Percentiles rank a stretch among this genome's conserved stretches.
These are phyloP conservation scores for Rubus parviflorus DNA, from an alignment of 306 rosid genomes.

Conservation along the genomic window DNA sequence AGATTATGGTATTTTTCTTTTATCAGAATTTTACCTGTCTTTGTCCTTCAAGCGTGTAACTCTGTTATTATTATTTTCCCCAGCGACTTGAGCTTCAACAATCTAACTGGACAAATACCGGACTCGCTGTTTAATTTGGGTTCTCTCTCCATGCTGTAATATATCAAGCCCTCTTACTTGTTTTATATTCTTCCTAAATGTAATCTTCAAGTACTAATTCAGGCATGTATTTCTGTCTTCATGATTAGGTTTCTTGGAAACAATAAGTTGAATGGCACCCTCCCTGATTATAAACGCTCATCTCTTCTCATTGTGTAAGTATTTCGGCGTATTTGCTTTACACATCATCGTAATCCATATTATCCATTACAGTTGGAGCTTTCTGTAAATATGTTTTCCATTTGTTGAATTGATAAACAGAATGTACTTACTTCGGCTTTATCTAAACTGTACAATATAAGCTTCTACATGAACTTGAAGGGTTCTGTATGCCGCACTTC, in stretches of 20 bases:
- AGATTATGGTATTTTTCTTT: background rate
- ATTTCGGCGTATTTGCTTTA: background rate
- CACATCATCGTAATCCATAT: background rate
- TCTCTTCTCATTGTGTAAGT: conserved; percentile 64
- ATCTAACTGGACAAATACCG: conserved; percentile 56
- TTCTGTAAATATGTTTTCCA: background rate
- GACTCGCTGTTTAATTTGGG: conserved; percentile 65
- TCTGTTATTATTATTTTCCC: conserved; percentile 4
- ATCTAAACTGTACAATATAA: background rate
- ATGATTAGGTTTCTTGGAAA: conserved; percentile 72
- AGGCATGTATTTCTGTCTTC: conserved; percentile 14
- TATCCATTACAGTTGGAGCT: background rate
- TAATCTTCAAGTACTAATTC: conserved; percentile 14
- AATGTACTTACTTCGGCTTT: background rate
- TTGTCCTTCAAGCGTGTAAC: background rate
- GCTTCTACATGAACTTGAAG: background rate
- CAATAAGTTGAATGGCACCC: conserved; percentile 58
- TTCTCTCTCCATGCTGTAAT: conserved; percentile 59
- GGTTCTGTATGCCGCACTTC: background rate
- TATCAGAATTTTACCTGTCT: background rate
- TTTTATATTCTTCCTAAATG: conserved; percentile 6
- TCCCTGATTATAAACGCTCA: conserved; percentile 50
- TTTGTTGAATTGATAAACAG: background rate
- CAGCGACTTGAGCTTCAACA: conserved; percentile 96
- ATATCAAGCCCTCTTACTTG: conserved; percentile 15